A percentile compares a stretch with the other conserved stretches of the same genome.
Evolutionary conservation across 2,329 filamentous ascomycete species (phyloP).

Genomic region (Hysterium pulicare): DNA sequence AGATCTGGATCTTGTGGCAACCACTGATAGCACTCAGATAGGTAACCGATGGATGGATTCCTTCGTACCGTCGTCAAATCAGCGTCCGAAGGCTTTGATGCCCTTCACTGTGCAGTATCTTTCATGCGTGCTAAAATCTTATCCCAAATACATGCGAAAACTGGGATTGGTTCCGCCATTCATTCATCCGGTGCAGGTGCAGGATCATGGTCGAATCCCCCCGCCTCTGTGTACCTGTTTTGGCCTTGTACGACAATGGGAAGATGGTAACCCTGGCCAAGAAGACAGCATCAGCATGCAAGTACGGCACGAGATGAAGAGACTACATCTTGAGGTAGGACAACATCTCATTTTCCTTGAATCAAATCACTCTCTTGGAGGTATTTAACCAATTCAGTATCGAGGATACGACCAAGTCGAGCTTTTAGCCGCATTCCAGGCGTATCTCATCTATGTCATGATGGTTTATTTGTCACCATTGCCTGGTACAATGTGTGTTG

Average conservation of each 20-base stretch:
- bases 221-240: neutral
- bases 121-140: neutral
- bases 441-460: neutral
- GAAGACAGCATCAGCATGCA: neutral
- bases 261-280: neutral
- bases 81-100: neutral
- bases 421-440: slow-evolving; percentile 1
- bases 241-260: neutral
- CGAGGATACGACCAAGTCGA: neutral
- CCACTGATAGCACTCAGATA: neutral
- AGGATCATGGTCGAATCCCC: neutral
- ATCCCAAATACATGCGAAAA: neutral
- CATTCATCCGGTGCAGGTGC: neutral
- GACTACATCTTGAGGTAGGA: neutral
- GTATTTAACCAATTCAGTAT: neutral
- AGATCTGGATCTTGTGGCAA: neutral
- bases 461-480: neutral
- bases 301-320: neutral
- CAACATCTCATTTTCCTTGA: neutral
- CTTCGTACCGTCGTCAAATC: neutral
- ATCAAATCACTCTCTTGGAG: too few species aligned
- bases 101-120: neutral
- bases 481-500: neutral
- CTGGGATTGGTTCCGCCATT: neutral
- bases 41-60: neutral